Base-by-base conservation (phyloP, 306 rosid species). In the Spatholobus suberectus region DNA sequence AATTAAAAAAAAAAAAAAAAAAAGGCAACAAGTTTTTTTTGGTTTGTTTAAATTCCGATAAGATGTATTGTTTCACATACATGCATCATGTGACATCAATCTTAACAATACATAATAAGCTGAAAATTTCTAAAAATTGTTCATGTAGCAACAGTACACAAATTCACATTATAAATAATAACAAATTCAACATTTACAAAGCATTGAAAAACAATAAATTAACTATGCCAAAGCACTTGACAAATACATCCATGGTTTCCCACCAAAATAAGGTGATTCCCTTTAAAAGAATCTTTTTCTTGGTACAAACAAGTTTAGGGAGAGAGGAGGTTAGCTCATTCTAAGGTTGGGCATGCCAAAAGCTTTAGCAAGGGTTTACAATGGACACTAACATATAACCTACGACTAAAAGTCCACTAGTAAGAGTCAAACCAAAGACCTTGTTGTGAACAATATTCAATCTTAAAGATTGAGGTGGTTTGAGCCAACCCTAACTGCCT, bases 111-210 rank as follows among this genome's bases (percentile, higher is more conserved):
- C n/a, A n/a, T n/a, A n/a, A 55, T 37, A 23, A 38, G 55, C 24
- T 57, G 8, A 8, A 3, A 46, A 24, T 15, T 63, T 47, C 15
- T n/a, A n/a, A 0, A 65, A 43, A 46, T 58, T 46, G 14, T 7
- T 38, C 34, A 49, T 35, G 57, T 72, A 47, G 55, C 58, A 65
- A 79, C 69, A 52, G 54, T 10, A 52, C 26, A 73, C 54, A 47
- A 18, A 41, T 20, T 46, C 61, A 75, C 34, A 15, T 32, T 35
- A 34, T 21, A 44, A 15, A 65, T 24, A 52, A 44, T 27, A 57
- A 59, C 58, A 43, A 24, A 41, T 38, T 26, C n/a, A 43, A 5
- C 15, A 44, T 63, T 63, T 63, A 5, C 21, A 44, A 3, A 76
- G 32, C 61, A 76, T 17, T 58, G 17, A 58, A 40, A 40, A 40